These are phyloP conservation scores for Linderniella brevidens DNA, from an alignment of 257 asterid genomes.

Conservation along the genomic window DNA sequence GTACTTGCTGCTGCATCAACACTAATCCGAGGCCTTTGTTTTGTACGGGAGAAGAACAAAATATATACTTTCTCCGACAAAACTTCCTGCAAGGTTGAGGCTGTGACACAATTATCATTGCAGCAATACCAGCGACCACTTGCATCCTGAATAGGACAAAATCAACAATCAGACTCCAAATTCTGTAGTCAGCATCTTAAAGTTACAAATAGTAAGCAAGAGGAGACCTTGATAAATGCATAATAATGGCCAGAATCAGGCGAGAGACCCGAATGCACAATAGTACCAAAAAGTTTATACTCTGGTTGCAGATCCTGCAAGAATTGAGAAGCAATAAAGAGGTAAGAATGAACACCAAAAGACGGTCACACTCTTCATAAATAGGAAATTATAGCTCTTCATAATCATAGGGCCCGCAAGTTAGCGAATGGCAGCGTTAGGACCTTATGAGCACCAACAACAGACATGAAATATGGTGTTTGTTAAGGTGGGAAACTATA, in stretches of 20 bases:
- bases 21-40: conserved; percentile 56
- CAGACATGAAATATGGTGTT: too few relatives aligned
- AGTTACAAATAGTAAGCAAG: conserved; percentile 1
- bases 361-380: not conserved
- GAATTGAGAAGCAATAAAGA: not conserved
- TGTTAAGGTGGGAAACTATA: too few relatives aligned
- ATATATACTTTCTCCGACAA: conserved; percentile 84
- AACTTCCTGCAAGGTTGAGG: conserved; percentile 66
- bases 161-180: not conserved
- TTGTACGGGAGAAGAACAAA: conserved; percentile 77
- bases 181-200: too few relatives aligned
- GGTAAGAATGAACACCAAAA: conserved; percentile 4
- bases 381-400: too few relatives aligned
- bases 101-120: conserved; percentile 73
- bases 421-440: too few relatives aligned
- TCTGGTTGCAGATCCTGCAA: conserved; percentile 80
- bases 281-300: conserved; percentile 81
- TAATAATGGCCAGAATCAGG: conserved; percentile 98
- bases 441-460: too few relatives aligned
- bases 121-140: conserved; percentile 92
- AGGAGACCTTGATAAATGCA: conserved; percentile 82
- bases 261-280: conserved; percentile 93
- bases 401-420: too few relatives aligned
- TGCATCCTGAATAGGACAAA: conserved; percentile 50
- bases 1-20: conserved; percentile 39